Conservation (phyloP, 2,329 filamentous ascomycete genomes). For the Gnomoniopsis smithogilvyi region DNA sequence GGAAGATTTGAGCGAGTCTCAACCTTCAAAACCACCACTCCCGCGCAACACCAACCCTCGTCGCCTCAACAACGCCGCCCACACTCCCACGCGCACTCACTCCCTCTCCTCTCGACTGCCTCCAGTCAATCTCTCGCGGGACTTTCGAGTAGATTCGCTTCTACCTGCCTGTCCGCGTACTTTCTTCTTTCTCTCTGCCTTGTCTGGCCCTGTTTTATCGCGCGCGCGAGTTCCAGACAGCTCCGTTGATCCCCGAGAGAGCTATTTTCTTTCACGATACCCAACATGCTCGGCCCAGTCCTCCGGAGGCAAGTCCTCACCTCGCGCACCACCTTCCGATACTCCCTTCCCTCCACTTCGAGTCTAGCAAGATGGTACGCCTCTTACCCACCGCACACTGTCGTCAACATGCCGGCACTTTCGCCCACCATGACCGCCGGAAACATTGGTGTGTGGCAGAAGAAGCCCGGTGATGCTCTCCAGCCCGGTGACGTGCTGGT, state of each 20-base stretch:
- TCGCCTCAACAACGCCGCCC: constrained; percentile 7
- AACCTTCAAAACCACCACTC: constrained; percentile 1
- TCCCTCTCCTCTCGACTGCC: constrained; percentile 20
- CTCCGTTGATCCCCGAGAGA: constrained; percentile 20
- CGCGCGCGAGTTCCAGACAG: constrained; percentile 15
- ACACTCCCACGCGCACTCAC: constrained; percentile 7
- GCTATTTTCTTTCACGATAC: constrained; percentile 21
- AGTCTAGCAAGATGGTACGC: constrained; percentile 65
- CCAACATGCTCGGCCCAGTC: constrained; percentile 60
- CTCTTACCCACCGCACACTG: constrained; percentile 89
- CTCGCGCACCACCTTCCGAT: constrained; percentile 47
- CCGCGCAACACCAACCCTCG: neutral
- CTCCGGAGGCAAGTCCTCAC: constrained; percentile 61
- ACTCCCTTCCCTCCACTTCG: constrained; percentile 48
- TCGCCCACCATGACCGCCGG: constrained; percentile 97
- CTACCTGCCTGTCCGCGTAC: constrained; percentile 1
- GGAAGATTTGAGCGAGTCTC: constrained; percentile 1
- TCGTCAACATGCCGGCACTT: constrained; percentile 97
- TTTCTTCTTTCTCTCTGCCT: constrained; percentile 18
- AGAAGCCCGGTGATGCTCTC: constrained; percentile 87
- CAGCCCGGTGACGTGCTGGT: constrained; percentile 91
- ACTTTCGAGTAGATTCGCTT: constrained; percentile 9
- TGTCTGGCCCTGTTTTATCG: constrained; percentile 18
- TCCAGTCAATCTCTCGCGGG: constrained; percentile 1
- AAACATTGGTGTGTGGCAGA: constrained; percentile 97